These are phyloP conservation scores for Mycosphaerella sp. DNA, from an alignment of 2,329 filamentous ascomycete species.

Conservation along the genomic window DNA sequence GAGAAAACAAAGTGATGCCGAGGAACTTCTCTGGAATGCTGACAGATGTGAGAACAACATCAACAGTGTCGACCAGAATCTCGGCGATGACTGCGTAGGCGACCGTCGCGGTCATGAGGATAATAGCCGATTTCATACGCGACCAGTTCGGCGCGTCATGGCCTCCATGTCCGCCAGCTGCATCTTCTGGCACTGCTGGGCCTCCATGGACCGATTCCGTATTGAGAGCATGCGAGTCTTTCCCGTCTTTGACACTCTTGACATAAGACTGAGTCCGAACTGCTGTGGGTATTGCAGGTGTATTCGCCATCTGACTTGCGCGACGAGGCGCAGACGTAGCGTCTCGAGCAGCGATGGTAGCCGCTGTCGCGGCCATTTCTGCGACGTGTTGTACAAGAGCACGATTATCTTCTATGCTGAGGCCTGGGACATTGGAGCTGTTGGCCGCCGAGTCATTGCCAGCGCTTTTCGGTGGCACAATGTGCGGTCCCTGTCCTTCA, in stretches of 20 bases:
- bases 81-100: slow-evolving; percentile 97
- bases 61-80: slow-evolving; percentile 93
- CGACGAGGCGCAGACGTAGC: slow-evolving; percentile 50
- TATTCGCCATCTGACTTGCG: slow-evolving; percentile 39
- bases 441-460: slow-evolving; percentile 41
- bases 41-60: slow-evolving; percentile 85
- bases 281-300: slow-evolving; percentile 11
- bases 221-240: slow-evolving; percentile 12
- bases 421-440: slow-evolving; percentile 50
- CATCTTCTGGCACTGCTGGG: slow-evolving; percentile 11
- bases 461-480: slow-evolving; percentile 65
- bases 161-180: slow-evolving; percentile 52
- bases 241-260: slow-evolving; percentile 7
- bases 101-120: slow-evolving; percentile 80
- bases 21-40: slow-evolving; percentile 96
- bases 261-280: slow-evolving; percentile 17
- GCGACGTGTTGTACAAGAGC: slow-evolving; percentile 78
- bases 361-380: slow-evolving; percentile 88
- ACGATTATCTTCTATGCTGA: slow-evolving; percentile 77
- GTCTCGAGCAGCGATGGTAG: slow-evolving; percentile 78
- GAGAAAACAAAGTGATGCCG: slow-evolving; percentile 89
- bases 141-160: slow-evolving; percentile 99
- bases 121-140: slow-evolving; percentile 79
- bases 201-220: slow-evolving; percentile 27
- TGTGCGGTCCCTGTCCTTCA: slow-evolving; percentile 53